phyloP scores from a whole-genome alignment of 1,284 basidiomycete genomes.

The Fomitopsis palustris region DNA sequence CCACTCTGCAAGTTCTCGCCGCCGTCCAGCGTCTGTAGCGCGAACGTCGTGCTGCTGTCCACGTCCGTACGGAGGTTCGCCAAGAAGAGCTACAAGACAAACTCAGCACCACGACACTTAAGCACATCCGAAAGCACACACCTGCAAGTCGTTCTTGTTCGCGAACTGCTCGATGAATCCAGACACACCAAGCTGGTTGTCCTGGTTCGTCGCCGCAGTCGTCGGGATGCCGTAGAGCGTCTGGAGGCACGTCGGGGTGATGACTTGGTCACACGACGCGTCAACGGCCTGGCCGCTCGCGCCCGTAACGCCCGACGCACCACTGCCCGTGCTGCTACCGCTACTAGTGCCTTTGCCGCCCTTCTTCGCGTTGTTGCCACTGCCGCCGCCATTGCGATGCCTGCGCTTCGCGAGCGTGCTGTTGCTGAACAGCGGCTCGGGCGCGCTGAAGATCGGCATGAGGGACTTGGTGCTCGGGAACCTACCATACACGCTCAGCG shows the following conservation, averaged over 20 bases:
- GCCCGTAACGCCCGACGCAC: too few relatives aligned
- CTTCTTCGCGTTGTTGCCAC: too few relatives aligned
- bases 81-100: conserved; percentile 42
- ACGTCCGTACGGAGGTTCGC: conserved; percentile 46
- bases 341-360: too few relatives aligned
- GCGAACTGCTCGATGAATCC: conserved; percentile 55
- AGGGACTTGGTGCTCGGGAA: conserved; percentile 32
- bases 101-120: background rate
- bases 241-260: conserved; percentile 56
- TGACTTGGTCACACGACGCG: conserved; percentile 12
- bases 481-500: background rate
- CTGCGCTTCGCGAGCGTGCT: too few relatives aligned
- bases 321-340: too few relatives aligned
- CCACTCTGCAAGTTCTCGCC: conserved; percentile 31
- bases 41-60: conserved; percentile 16
- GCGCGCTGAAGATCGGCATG: background rate
- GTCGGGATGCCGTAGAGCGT: conserved; percentile 51
- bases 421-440: too few relatives aligned
- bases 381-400: too few relatives aligned
- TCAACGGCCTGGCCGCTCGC: background rate
- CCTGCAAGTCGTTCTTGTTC: conserved; percentile 44
- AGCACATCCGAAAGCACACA: conserved; percentile 8
- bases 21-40: conserved; percentile 13
- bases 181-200: conserved; percentile 50
- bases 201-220: conserved; percentile 36